Evolutionary conservation across 2,329 filamentous ascomycete species (phyloP), one percentile per base, ranked within the genome.

Genomic region (Neofusicoccum laricinum): DNA sequence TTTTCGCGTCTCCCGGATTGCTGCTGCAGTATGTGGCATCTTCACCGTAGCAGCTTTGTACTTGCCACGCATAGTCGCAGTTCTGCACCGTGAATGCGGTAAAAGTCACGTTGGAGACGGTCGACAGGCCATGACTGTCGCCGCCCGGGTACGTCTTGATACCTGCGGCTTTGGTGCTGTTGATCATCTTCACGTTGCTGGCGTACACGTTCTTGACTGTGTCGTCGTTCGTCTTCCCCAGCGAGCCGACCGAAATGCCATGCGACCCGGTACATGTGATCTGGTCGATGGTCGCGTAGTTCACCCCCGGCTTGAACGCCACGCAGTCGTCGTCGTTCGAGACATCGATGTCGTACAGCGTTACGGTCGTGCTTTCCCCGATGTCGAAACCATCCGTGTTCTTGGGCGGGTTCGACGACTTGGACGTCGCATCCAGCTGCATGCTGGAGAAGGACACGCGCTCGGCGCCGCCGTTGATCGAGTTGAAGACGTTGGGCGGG

Each of bases 341-440:
- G 17, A 82, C 75, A 0, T 69, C 69, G 43, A 77, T 71, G 53
- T 77, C 69, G 21, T 68, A 69, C 49, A 81, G 71, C 5, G 74
- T 76, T 2, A 80, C 77, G 45, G 76, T 71, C 3, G 74, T 76
- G 32, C 75, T 75, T 7, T 69, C 68, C 14, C 77, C 77, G 51
- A 81, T 73, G 46, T 81, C 79, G 65, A 81, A 81, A 4, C 79
- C 79, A 64, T 81, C 79, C 0, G 76, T 82, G 68, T 80, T 81
- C 64, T 78, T 77, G 2, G 79, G 69, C 1, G 65, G 64, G 30
- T 78, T 79, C 32, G 65, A 65, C 4, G 76, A 80, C 10, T 75
- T 77, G 2, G 78, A 80, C 2, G 71, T 70, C 0, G 80, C 79
- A 8, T 71, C 73, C 51, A 83, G 70, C 3, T 70, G 74, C 30